Base-by-base conservation (phyloP, 2,329 filamentous ascomycete genomes). In the Fusarium foetens region DNA sequence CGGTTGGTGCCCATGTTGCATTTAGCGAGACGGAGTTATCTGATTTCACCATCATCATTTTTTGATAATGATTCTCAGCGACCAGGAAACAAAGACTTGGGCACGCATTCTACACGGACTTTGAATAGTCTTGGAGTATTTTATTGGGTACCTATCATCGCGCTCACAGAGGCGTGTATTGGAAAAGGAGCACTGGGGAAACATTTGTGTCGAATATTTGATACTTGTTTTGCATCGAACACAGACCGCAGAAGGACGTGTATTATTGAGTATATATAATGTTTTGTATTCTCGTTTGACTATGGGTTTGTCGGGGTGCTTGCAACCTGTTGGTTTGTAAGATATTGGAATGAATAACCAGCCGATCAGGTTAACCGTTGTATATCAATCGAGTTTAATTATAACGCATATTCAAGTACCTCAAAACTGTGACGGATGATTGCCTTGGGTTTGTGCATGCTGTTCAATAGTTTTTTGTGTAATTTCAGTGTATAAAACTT, bases 11-110 rank as follows among this genome's bases (percentile, higher is more conserved):
- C 60, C 49, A 49, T 75, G 63, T 70, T 81, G 80, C 80, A 82
- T 82, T 78, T 77, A 82, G 80, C 80, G 80, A 76, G 79, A 74
- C 75, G 80, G 80, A 79, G 80, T 82, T 82, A 73, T 77, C 68
- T 77, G 67, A 65, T 75, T 76, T 71, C 70, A 49, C 67, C 71
- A 66, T 72, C 67, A 68, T 75, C 64, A 66, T 73, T 65, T 61
- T 67, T 67, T 49, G 58, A 59, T 55, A 66, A 64, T 48, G 65
- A 67, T 68, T 65, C 49, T 66, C 39, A 58, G 59, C 60, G 54
- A 53, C 61, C 64, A 69, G 64, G 60, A 58, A 66, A 49, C 33
- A 63, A 49, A 35, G 58, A 23, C 55, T 54, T 42, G 59, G 63
- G 46, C 45, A 55, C 66, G 31, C 42, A 61, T 45, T 46, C 49